Evolutionary conservation across 2,329 filamentous ascomycete genomes (phyloP).

Genomic region (Meredithiella fracta): DNA sequence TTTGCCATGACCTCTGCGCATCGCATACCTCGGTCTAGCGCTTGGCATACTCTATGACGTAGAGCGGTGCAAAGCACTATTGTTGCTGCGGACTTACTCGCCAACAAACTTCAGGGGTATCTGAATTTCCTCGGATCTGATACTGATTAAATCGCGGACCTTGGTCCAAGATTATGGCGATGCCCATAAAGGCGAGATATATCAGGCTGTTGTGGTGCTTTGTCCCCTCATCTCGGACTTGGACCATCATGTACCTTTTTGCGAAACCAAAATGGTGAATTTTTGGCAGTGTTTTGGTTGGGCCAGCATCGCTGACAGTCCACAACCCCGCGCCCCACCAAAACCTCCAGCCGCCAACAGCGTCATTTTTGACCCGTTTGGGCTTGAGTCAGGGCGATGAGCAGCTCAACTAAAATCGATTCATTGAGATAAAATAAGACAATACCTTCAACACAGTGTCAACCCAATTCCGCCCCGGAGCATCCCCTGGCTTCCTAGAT

Average conservation of each 20-base stretch:
- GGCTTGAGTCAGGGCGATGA: not conserved
- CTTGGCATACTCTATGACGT: not conserved
- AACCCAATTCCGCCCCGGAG: slow-evolving; percentile 5
- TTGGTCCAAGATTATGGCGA: not conserved
- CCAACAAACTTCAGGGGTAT: not conserved
- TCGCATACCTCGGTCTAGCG: not conserved
- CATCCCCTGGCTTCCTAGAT: not conserved
- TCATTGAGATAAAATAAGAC: not conserved
- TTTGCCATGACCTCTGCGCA: too few species aligned
- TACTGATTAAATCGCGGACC: not conserved
- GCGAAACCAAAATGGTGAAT: not conserved
- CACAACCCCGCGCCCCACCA: not conserved
- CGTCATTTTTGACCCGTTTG: not conserved
- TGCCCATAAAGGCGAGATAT: not conserved
- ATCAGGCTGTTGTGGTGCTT: not conserved
- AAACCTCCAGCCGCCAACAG: not conserved
- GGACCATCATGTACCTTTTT: not conserved
- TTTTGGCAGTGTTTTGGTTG: not conserved
- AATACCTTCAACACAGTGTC: slow-evolving; percentile 6
- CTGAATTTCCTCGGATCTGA: not conserved
- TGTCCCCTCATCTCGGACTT: not conserved
- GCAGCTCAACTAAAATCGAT: slow-evolving; percentile 1
- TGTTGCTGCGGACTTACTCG: not conserved
- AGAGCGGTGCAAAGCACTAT: not conserved
- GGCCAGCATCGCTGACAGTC: not conserved